phyloP scores from a whole-genome alignment of 192 early-diverging fungal genomes.

The Coemansia sp. region DNA sequence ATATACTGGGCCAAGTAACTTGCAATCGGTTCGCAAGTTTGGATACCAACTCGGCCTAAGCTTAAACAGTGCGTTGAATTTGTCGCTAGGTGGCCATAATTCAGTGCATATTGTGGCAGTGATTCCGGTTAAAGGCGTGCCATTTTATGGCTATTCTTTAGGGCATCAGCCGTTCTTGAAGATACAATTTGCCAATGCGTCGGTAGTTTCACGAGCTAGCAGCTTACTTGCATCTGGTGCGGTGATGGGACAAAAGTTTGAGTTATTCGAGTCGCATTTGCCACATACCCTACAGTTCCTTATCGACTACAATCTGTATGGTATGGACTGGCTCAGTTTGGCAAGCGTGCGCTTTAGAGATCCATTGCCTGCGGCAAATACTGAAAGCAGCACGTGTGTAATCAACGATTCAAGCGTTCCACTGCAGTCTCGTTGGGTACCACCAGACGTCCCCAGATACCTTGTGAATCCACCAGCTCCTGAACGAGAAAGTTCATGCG shows the following conservation, averaged over 20 bases:
- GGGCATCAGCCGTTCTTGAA: slow-evolving; percentile 73
- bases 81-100: slow-evolving; percentile 38
- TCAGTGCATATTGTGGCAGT: slow-evolving; percentile 61
- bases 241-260: slow-evolving; percentile 64
- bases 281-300: slow-evolving; percentile 82
- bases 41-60: slow-evolving; percentile 41
- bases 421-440: slow-evolving; percentile 24
- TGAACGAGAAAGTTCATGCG: slow-evolving; percentile 61
- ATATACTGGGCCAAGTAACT: slow-evolving; percentile 43
- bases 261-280: slow-evolving; percentile 81
- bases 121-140: slow-evolving; percentile 69
- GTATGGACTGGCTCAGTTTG: slow-evolving; percentile 78
- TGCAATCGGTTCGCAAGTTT: slow-evolving; percentile 24
- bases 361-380: slow-evolving; percentile 16
- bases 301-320: slow-evolving; percentile 82
- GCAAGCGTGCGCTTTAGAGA: slow-evolving; percentile 36
- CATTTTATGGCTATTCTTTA: slow-evolving; percentile 85
- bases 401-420: slow-evolving; percentile 17
- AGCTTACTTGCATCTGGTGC: slow-evolving; percentile 69
- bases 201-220: slow-evolving; percentile 56
- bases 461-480: slow-evolving; percentile 33
- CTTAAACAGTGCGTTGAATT: slow-evolving; percentile 68
- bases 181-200: slow-evolving; percentile 67
- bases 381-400: too few species aligned
- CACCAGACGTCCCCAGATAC: slow-evolving; percentile 31